A percentile compares a stretch with the other conserved stretches of the same genome.
phyloP scores from a whole-genome alignment of 2,329 filamentous ascomycete genomes.

The Cordyceps javanica region DNA sequence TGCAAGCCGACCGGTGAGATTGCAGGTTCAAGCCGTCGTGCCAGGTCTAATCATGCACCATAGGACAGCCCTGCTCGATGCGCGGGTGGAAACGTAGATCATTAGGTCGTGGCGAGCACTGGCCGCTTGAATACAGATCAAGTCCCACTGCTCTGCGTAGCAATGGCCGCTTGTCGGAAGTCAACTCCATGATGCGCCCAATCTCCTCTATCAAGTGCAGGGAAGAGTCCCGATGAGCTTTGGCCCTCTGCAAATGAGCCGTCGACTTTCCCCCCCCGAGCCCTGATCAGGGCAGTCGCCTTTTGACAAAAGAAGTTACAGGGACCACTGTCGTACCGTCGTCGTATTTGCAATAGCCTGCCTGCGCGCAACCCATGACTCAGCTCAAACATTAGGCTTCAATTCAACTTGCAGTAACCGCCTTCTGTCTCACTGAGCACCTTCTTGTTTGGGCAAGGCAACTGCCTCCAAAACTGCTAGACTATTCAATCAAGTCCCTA shows the following conservation, averaged over 20 bases:
- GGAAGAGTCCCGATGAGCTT: not conserved
- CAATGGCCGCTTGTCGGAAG: not conserved
- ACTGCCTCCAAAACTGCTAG: not conserved
- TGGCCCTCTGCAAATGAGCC: not conserved
- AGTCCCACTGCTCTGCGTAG: not conserved
- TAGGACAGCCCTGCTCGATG: not conserved
- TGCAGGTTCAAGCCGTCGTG: not conserved
- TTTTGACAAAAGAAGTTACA: not conserved
- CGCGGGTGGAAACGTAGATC: constrained; percentile 3
- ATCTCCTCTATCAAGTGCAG: not conserved
- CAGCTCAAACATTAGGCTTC: not conserved
- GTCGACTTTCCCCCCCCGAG: not conserved
- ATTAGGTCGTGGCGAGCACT: not conserved
- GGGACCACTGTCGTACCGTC: not conserved
- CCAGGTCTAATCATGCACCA: not conserved
- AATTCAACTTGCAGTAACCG: not conserved
- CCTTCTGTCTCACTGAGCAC: not conserved
- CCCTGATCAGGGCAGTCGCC: not conserved
- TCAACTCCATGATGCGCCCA: not conserved
- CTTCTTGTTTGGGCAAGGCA: constrained; percentile 1
- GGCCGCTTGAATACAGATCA: no score
- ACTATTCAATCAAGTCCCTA: not conserved
- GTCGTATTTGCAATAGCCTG: not conserved
- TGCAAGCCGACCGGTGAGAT: not conserved
- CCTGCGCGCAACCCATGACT: not conserved